Evolutionary conservation across 2,329 filamentous ascomycete genomes (phyloP), one percentile per base, ranked within the genome.

Genomic region (Fonsecaea nubica): DNA sequence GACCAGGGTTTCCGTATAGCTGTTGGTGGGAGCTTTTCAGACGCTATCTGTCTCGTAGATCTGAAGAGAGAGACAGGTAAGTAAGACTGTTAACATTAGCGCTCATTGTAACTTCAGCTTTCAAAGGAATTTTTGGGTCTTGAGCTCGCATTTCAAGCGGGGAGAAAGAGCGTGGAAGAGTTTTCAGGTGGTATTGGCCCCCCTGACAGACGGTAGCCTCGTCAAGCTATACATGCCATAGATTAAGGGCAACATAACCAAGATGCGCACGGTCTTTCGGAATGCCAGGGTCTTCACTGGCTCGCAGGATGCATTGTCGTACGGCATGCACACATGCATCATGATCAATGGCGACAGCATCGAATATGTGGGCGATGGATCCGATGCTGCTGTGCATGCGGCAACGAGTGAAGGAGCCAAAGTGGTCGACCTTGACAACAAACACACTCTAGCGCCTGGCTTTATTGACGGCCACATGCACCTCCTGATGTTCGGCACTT

Each of bases 401-500:
- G 75, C 75, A 25, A 69, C 55, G 18, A 56, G 63, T 62, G 57
- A 64, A 50, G 66, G 72, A 18, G 63, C 75, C 13, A 60, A 65
- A 60, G 36, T 72, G 12, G 48, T 74, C 62, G 78, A 83, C 65
- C 72, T 84, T 4, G 45, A 50, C 10, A 56, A 76, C 1, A 72
- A 76, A 15, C 74, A 73, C 10, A 73, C 80, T 40, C 75, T 84
- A 0, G 69, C 82, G 2, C 82, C 83, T 0, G 78, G 80, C 3
- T 85, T 84, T 68, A 80, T 84, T 48, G 83, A 85, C 69, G 80
- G 78, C 6, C 83, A 85, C 62, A 81, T 82, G 73, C 83, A 85
- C 67, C 77, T 85, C 33, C 71, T 84, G 4, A 76, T 82, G n/a
- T 80, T 83, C n/a, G 82, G 82, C 0, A 76, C 80, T n/a, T 80